A percentile compares a stretch with the other conserved stretches of the same genome.
These are phyloP conservation scores for Bertia moriformis DNA, from an alignment of 2,329 filamentous ascomycete species.

Conservation along the genomic window DNA sequence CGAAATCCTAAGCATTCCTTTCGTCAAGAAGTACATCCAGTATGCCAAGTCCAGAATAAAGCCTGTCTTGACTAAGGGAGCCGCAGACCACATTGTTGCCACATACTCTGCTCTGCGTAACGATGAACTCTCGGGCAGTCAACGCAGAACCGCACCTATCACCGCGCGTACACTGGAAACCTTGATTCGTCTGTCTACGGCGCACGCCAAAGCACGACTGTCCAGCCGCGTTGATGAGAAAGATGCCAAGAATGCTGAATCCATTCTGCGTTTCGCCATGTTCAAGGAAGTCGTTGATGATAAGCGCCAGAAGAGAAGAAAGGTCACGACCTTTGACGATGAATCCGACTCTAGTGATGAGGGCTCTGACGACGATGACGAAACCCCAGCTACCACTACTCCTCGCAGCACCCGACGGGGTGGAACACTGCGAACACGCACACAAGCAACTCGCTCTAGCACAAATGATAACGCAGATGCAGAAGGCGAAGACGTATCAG, in stretches of 20 bases:
- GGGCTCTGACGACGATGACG: neutral
- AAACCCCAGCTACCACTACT: neutral
- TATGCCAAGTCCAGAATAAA: constrained; percentile 61
- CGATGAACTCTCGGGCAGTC: constrained; percentile 56
- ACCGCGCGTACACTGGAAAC: constrained; percentile 65
- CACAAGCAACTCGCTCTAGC: neutral
- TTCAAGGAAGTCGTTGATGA: constrained; percentile 56
- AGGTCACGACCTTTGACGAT: constrained; percentile 29
- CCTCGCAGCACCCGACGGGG: neutral
- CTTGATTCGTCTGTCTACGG: constrained; percentile 60
- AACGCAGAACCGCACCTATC: constrained; percentile 59
- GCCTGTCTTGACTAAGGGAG: constrained; percentile 57
- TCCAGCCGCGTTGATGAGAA: constrained; percentile 55
- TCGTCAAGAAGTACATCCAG: constrained; percentile 69
- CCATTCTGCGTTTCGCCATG: constrained; percentile 56
- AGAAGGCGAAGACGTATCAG: neutral
- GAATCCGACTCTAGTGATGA: constrained; percentile 33
- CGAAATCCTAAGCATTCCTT: constrained; percentile 59
- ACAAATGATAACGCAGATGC: neutral
- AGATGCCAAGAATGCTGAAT: constrained; percentile 55
- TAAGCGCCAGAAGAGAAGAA: constrained; percentile 47
- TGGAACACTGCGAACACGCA: neutral
- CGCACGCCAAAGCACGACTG: constrained; percentile 57
- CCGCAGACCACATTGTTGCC: constrained; percentile 54
- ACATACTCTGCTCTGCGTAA: constrained; percentile 59